Conservation (phyloP, 2,329 filamentous ascomycete genomes). For the Tolypocladium inflatum region DNA sequence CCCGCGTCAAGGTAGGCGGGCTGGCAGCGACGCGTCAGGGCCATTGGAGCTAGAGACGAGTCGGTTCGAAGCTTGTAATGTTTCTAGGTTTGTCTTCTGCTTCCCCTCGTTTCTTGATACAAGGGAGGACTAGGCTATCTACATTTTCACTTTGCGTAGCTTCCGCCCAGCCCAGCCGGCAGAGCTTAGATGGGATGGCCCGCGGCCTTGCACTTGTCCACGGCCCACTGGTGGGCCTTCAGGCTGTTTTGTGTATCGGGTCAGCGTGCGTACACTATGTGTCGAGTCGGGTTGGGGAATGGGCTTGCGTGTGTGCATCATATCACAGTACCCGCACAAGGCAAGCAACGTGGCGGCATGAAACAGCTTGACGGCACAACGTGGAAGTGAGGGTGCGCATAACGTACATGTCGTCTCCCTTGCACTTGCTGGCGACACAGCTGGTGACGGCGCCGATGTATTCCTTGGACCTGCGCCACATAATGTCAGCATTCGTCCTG, state of each 20-base stretch:
- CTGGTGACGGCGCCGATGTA: background rate
- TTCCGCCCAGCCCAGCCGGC: background rate
- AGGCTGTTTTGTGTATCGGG: background rate
- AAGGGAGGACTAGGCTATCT: background rate
- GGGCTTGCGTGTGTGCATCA: background rate
- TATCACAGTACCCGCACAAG: background rate
- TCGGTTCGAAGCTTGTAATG: background rate
- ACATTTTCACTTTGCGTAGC: background rate
- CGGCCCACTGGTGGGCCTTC: background rate
- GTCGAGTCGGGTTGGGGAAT: background rate
- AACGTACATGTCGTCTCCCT: background rate
- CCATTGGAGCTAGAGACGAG: background rate
- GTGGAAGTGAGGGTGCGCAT: background rate
- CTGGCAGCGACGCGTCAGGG: too few species aligned
- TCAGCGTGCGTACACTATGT: background rate
- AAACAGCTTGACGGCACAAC: background rate
- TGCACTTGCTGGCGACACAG: background rate
- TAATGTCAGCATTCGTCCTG: background rate
- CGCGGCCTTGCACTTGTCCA: background rate
- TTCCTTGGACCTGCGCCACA: background rate
- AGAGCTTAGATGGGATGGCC: background rate
- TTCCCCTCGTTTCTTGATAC: background rate
- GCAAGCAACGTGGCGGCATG: background rate
- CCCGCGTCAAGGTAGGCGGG: background rate
- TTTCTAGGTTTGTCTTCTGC: background rate